Percentiles rank a stretch among this genome's conserved stretches.
Conservation (phyloP, 176 grass and related monocot species). For the Musa beccarii region DNA sequence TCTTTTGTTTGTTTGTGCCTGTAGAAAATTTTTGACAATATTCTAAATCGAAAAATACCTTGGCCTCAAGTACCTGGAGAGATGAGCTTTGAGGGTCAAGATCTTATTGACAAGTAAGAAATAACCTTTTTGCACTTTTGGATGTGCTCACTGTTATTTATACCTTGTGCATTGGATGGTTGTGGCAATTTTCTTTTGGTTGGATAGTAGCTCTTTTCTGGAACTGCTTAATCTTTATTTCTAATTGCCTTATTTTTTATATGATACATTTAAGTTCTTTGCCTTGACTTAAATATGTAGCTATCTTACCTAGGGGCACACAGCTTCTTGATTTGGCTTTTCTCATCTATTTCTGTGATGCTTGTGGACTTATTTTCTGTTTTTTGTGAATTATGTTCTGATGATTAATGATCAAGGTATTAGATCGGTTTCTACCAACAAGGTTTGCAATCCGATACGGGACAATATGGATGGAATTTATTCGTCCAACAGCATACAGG, state of each 20-base stretch:
- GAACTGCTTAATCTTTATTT: not conserved
- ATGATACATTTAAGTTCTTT: too few species aligned
- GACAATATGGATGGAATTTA: too few species aligned
- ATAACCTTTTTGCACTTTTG: not conserved
- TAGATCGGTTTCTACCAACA: too few species aligned
- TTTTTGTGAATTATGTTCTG: too few species aligned
- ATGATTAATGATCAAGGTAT: too few species aligned
- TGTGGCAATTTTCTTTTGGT: not conserved
- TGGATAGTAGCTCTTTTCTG: not conserved
- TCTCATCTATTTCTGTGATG: too few species aligned
- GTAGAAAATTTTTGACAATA: conserved; percentile 99
- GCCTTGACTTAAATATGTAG: too few species aligned
- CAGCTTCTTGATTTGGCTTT: too few species aligned
- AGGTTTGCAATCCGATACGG: too few species aligned
- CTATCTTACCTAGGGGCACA: too few species aligned
- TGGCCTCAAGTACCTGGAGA: conserved; percentile 89
- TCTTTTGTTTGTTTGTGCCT: conserved; percentile 28
- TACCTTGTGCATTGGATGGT: not conserved
- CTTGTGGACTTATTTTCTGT: too few species aligned
- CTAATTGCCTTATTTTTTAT: not conserved
- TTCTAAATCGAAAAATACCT: conserved; percentile 95
- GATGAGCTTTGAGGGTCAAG: conserved; percentile 75
- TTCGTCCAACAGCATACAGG: too few species aligned
- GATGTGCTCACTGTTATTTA: not conserved
- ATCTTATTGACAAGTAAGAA: conserved; percentile 96